Evolutionary conservation across 2,329 filamentous ascomycete species (phyloP).

Genomic region (Ophiostoma sp.): DNA sequence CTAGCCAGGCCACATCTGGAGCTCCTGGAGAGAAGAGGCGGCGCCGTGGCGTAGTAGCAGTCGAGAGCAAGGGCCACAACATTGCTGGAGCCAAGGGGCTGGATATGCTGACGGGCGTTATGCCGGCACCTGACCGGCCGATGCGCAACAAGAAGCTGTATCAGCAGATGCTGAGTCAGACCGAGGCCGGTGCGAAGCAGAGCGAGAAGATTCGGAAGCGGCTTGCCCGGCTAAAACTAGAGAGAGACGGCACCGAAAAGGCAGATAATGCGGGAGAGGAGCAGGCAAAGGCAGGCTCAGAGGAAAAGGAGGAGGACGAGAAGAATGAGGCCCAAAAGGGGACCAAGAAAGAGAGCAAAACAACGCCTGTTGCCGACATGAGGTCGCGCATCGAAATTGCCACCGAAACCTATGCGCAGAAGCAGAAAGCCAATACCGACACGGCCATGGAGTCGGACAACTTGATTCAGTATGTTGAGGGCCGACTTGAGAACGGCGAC

Average conservation of each 20-base stretch:
- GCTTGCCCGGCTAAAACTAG: conserved; percentile 31
- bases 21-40: conserved; percentile 58
- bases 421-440: conserved; percentile 32
- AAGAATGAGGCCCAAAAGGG: not conserved
- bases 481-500: conserved; percentile 67
- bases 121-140: conserved; percentile 60
- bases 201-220: conserved; percentile 38
- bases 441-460: conserved; percentile 56
- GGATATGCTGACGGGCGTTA: conserved; percentile 75
- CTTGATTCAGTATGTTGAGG: conserved; percentile 71
- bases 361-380: conserved; percentile 21
- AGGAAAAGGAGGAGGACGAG: not conserved
- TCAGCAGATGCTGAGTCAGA: conserved; percentile 45
- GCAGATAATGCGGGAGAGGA: no score
- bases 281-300: no score
- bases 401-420: conserved; percentile 16
- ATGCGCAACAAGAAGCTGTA: conserved; percentile 81
- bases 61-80: conserved; percentile 82
- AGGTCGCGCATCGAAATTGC: conserved; percentile 21
- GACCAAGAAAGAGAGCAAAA: not conserved
- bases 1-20: conserved; percentile 39
- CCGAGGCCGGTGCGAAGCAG: conserved; percentile 37
- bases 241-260: not conserved
- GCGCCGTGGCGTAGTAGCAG: conserved; percentile 79
- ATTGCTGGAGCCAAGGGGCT: conserved; percentile 78